phyloP scores from a whole-genome alignment of 768 basidiomycete species.

The Kwoniella sp. region DNA sequence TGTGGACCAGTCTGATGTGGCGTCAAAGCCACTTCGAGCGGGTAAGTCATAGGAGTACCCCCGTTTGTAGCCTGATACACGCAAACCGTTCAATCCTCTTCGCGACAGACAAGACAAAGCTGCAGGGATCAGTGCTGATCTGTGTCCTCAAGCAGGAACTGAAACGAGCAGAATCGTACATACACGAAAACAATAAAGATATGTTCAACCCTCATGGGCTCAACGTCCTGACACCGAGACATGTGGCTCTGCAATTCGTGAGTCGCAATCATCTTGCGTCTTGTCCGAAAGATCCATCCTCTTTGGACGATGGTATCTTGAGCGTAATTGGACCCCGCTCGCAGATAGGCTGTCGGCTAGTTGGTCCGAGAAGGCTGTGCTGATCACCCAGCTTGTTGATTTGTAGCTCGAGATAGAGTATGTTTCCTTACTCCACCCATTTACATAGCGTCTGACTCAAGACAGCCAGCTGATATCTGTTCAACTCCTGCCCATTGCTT shows the following conservation, averaged over 20 bases:
- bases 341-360: too few species aligned
- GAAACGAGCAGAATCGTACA: constrained; percentile 64
- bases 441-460: too few species aligned
- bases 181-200: constrained; percentile 70
- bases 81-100: not conserved
- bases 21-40: constrained; percentile 76
- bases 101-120: too few species aligned
- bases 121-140: not conserved
- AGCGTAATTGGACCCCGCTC: too few species aligned
- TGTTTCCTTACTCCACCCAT: constrained; percentile 12
- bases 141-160: constrained; percentile 66
- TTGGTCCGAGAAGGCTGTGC: not conserved
- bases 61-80: too few species aligned
- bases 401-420: constrained; percentile 83
- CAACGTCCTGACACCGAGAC: constrained; percentile 80
- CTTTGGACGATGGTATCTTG: too few species aligned
- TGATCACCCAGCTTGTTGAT: not conserved
- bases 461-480: too few species aligned
- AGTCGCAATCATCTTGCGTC: constrained; percentile 56
- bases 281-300: too few species aligned
- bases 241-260: constrained; percentile 88
- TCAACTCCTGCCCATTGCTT: too few species aligned
- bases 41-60: too few species aligned
- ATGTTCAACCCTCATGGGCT: constrained; percentile 84
- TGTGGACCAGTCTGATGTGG: constrained; percentile 77